Base-by-base conservation (phyloP, 2,329 filamentous ascomycete genomes). In the Cladosporium halotolerans region DNA sequence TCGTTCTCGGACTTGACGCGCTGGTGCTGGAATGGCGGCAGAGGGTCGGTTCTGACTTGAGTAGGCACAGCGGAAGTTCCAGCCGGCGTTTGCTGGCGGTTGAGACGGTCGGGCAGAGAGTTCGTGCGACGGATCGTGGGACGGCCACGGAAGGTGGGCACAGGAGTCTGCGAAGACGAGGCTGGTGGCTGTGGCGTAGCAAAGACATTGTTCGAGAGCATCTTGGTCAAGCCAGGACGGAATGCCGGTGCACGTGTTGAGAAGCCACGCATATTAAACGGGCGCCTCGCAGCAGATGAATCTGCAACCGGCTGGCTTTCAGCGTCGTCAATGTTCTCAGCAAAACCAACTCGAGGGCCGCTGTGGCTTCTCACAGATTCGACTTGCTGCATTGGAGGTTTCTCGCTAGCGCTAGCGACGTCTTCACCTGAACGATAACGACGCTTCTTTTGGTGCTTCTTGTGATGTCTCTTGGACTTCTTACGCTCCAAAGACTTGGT, bases 191-290 rank as follows among this genome's bases (percentile, higher is more conserved):
- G 64, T 11, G 69, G 70, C n/a, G 69, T 73, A 47, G 66, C 68
- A 60, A 91, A 90, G 54, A 90, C 85, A 9, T 83, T 82, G 46
- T 86, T 86, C 0, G 86, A 82, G 3, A 91, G 74, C 44, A 83
- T 81, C 63, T 83, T 87, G 16, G 83, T 80, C 34, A 82, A 68
- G 11, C 78, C 77, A 1, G 84, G 83, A 43, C 79, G 74, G 50
- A 86, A 76, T 10, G 52, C 45, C 9, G 55, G 53, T 38, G 60
- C 60, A 19, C 64, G 69, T 9, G 65, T 58, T 1, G 81, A 84
- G 45, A 88, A 80, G 50, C 59, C 55, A 40, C 64, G 66, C 63
- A 67, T 63, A 53, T 68, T 68, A 63, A 66, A 66, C 60, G 64
- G 51, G 28, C 59, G 53, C 47, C 58, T 61, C 41, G 47, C 57